These are phyloP conservation scores for Canavalia gladiata DNA, from an alignment of 306 rosid genomes.

Conservation along the genomic window DNA sequence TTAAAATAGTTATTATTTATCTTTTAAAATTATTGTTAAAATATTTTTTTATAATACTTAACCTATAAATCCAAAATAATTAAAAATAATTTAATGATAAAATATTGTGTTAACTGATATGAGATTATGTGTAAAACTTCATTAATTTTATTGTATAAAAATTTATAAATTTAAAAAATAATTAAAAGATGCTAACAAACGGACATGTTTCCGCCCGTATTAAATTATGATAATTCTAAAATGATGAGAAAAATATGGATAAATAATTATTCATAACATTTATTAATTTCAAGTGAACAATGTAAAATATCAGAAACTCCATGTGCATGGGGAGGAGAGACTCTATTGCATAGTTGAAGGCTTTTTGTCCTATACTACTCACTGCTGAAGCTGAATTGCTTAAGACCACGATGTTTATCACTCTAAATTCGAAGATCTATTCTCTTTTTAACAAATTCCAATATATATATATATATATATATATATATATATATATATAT, in stretches of 20 bases:
- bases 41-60: no score
- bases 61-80: no score
- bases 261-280: neutral
- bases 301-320: neutral
- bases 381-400: neutral
- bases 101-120: no score
- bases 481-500: no score
- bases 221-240: neutral
- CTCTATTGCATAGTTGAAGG: constrained; percentile 33
- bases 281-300: neutral
- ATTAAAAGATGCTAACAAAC: no score
- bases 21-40: no score
- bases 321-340: constrained; percentile 17
- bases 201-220: no score
- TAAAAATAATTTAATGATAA: no score
- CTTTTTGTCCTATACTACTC: constrained; percentile 21
- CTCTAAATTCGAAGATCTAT: constrained; percentile 35
- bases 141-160: no score
- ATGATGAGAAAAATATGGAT: neutral
- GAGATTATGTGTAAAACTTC: no score
- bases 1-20: no score
- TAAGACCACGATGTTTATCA: neutral
- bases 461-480: neutral
- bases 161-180: no score
- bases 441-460: constrained; percentile 21